Base-by-base conservation (phyloP, 768 basidiomycete species). In the Agaricus sinodeliciosus region DNA sequence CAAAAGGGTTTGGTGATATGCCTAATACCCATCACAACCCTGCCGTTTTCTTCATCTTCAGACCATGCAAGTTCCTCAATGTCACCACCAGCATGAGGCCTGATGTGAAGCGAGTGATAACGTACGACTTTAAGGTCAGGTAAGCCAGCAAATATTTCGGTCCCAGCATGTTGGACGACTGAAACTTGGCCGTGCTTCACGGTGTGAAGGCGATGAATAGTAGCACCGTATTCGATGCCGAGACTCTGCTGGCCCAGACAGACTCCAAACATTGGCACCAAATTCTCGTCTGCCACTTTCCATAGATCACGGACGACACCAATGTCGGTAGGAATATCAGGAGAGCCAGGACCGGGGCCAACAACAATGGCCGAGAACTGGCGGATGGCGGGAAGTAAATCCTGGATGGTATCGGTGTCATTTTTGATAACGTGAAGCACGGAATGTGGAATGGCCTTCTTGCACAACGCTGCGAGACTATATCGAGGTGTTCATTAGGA, bases 201-300 rank as follows among this genome's bases (percentile, higher is more conserved):
- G 41, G 49, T 42, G 27, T 16, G 27, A 35, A 91, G 68, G 54
- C 81, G 74, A 55, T 74, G 69, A n/a, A 91, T 64, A 12, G 57
- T 62, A 3, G 81, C 89, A 15, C 86, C 88, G 59, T 72, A 76
- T 58, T 82, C 83, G 18, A 82, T 67, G 3, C 75, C 81, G 28
- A 92, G 71, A 61, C 88, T 90, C 64, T 92, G 90, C 12, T 90
- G 72, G 4, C 90, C 90, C 19, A 92, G 75, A 60, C 90, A 92
- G 8, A 92, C 90, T 2, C 90, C 90, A 59, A 91, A 90, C 44
- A 89, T 76, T 3, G 90, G 90, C 7, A 90, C 60, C 31, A 85
- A 48, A 39, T 74, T 62, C 4, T 65, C 60, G 16, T 77, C 74
- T 11, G 72, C 60, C 27, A 90, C 62, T 40, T 74, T 81, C 90